phyloP scores from a whole-genome alignment of 306 rosid species.

The Rubus idaeus region DNA sequence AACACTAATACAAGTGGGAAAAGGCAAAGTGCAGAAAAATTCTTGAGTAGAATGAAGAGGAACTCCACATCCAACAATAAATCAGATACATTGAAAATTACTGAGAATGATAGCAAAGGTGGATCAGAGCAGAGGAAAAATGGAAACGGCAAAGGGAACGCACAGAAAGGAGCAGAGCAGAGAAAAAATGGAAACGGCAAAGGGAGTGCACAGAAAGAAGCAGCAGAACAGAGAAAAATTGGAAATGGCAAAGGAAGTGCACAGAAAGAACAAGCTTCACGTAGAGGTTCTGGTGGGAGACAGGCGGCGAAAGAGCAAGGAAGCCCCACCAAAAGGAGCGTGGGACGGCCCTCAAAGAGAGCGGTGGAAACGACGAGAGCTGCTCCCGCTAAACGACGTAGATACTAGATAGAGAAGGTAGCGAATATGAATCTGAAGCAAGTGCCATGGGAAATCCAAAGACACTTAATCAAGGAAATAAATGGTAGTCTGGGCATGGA shows the following conservation, averaged over 20 bases:
- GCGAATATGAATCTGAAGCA: conserved; percentile 16
- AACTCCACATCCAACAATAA: conserved; percentile 10
- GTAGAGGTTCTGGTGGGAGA: conserved; percentile 24
- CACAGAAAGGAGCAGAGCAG: conserved; percentile 16
- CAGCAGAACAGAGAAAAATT: conserved; percentile 22
- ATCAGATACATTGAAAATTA: conserved; percentile 18
- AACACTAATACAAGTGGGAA: conserved; percentile 12
- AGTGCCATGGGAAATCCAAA: conserved; percentile 13
- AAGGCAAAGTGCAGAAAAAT: conserved; percentile 27
- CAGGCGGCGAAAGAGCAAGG: conserved; percentile 22
- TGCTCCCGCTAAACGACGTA: conserved; percentile 28
- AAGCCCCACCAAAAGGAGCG: conserved; percentile 25
- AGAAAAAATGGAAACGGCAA: conserved; percentile 7
- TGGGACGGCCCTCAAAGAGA: conserved; percentile 32
- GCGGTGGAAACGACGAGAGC: conserved; percentile 3
- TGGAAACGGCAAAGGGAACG: background rate
- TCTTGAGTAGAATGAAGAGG: conserved; percentile 36
- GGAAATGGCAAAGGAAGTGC: conserved; percentile 9
- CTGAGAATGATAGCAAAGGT: conserved; percentile 16
- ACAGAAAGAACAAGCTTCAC: conserved; percentile 22
- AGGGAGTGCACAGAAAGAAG: background rate
- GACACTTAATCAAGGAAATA: conserved; percentile 16
- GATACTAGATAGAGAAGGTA: conserved; percentile 10
- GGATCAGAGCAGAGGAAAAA: conserved; percentile 18
- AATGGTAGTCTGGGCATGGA: background rate